phyloP scores from a whole-genome alignment of 2,329 filamentous ascomycete species.

The Blumeria graminis region DNA sequence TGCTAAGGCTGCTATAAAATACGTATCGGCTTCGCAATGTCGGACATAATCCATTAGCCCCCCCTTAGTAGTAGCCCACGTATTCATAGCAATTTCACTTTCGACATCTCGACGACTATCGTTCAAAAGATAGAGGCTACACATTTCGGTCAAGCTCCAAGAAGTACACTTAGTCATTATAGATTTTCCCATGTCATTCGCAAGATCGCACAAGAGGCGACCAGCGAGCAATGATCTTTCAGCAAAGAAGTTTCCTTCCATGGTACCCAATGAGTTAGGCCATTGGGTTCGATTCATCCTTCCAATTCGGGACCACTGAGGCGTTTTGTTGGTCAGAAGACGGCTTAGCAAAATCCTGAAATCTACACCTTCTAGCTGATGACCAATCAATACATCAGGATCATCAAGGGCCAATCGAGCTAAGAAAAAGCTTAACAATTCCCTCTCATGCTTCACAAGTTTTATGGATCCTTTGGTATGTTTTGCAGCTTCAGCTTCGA shows the following conservation, averaged over 20 bases:
- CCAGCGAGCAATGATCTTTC: slow-evolving; percentile 79
- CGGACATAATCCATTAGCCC: slow-evolving; percentile 83
- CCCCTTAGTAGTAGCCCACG: slow-evolving; percentile 61
- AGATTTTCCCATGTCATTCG: slow-evolving; percentile 91
- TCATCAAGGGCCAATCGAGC: slow-evolving; percentile 72
- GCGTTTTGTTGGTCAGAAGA: slow-evolving; percentile 71
- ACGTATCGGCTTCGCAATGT: slow-evolving; percentile 87
- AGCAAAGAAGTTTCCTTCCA: slow-evolving; percentile 74
- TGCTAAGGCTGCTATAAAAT: slow-evolving; percentile 80
- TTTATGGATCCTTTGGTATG: slow-evolving; percentile 57
- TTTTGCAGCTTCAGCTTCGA: slow-evolving; percentile 48
- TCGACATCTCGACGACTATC: slow-evolving; percentile 53
- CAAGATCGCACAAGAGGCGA: slow-evolving; percentile 75
- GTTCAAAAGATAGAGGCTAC: slow-evolving; percentile 59
- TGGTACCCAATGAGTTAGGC: slow-evolving; percentile 68
- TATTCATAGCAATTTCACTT: slow-evolving; percentile 64
- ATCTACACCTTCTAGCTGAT: slow-evolving; percentile 92
- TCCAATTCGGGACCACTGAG: slow-evolving; percentile 84
- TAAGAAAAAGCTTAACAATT: slow-evolving; percentile 70
- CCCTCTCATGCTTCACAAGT: slow-evolving; percentile 59
- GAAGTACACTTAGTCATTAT: slow-evolving; percentile 94
- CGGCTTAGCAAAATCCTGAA: slow-evolving; percentile 77
- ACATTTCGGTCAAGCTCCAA: slow-evolving; percentile 97
- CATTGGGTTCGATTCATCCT: slow-evolving; percentile 62
- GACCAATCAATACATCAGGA: slow-evolving; percentile 80